These are phyloP conservation scores for Brassica hybrid DNA, from an alignment of 441 rosid genomes.

Conservation along the genomic window DNA sequence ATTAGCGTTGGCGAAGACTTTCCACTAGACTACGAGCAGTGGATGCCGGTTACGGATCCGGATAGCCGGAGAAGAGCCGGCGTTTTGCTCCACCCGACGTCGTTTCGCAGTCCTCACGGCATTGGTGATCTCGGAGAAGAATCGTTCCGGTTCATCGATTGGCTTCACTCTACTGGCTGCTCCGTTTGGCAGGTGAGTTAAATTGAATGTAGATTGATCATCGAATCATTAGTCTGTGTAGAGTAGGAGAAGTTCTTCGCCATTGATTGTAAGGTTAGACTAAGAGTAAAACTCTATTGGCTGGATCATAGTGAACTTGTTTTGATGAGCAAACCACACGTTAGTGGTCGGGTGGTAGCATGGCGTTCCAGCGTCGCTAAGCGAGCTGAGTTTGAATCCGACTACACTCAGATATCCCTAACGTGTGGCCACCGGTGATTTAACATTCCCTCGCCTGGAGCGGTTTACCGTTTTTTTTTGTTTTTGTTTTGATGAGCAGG, in stretches of 20 bases:
- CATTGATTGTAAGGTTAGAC: not conserved
- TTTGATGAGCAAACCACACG: no score
- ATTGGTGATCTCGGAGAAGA: constrained; percentile 91
- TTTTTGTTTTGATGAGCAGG: constrained; percentile 50
- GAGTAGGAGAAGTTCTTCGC: not conserved
- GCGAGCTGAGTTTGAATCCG: no score
- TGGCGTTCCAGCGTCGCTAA: no score
- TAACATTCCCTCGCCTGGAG: no score
- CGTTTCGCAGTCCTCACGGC: constrained; percentile 80
- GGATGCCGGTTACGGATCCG: constrained; percentile 58
- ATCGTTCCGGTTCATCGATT: constrained; percentile 78
- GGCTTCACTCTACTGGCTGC: constrained; percentile 88
- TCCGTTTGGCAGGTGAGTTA: constrained; percentile 85
- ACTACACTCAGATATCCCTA: no score
- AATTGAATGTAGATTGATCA: constrained; percentile 8
- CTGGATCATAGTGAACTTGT: no score
- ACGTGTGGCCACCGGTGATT: no score
- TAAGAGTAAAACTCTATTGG: no score
- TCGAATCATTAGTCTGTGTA: not conserved
- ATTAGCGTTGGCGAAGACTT: constrained; percentile 68
- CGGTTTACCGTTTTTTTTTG: no score
- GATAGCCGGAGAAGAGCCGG: constrained; percentile 72
- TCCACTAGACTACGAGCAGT: constrained; percentile 61
- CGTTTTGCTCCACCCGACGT: constrained; percentile 91
- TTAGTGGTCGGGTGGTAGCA: no score